phyloP scores from a whole-genome alignment of 2,329 filamentous ascomycete species.

The Neopestalotiopsis rosae region DNA sequence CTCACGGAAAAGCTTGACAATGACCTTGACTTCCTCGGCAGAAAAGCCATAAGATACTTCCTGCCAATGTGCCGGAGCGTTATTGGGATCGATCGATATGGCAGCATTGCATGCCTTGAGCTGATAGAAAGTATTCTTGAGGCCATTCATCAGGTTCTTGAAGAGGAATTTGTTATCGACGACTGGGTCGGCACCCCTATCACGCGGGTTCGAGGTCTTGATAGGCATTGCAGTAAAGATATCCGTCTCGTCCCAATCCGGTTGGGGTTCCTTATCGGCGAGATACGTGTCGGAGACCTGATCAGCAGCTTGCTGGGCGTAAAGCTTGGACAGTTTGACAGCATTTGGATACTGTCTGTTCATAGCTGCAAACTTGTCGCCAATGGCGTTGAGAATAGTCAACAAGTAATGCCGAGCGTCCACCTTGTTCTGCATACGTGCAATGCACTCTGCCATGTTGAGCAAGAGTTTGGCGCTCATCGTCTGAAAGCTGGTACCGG shows the following conservation, averaged over 20 bases:
- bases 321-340: conserved; percentile 85
- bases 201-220: conserved; percentile 89
- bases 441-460: conserved; percentile 98
- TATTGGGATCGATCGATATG: conserved; percentile 73
- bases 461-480: conserved; percentile 98
- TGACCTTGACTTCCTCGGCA: conserved; percentile 94
- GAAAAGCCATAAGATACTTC: conserved; percentile 97
- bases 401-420: conserved; percentile 95
- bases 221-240: conserved; percentile 97
- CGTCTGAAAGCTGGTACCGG: conserved; percentile 97
- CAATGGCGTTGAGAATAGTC: conserved; percentile 97
- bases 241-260: conserved; percentile 97
- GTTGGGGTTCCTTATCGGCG: conserved; percentile 78
- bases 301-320: conserved; percentile 71
- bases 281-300: conserved; percentile 76
- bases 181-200: conserved; percentile 88
- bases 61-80: conserved; percentile 87
- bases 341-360: conserved; percentile 95
- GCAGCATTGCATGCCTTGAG: conserved; percentile 86
- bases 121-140: conserved; percentile 97
- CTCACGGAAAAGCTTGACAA: conserved; percentile 96
- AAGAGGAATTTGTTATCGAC: conserved; percentile 98
- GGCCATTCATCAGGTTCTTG: conserved; percentile 91
- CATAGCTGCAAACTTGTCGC: conserved; percentile 98
- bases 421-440: conserved; percentile 88